Base-by-base conservation (phyloP, 1,284 basidiomycete genomes). In the Ustilago nuda region DNA sequence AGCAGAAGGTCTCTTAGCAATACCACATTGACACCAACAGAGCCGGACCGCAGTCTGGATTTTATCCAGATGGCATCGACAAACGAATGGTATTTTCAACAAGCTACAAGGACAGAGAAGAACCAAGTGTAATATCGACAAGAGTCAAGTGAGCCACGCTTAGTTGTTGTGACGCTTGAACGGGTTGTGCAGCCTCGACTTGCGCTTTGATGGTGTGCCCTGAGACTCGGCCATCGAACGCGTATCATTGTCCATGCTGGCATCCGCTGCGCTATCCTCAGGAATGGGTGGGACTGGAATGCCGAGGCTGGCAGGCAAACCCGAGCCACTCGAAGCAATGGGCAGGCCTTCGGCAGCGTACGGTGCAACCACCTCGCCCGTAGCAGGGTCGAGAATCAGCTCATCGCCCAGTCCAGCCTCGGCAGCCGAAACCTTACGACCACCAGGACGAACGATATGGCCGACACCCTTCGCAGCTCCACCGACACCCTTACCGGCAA, bases 381-480 rank as follows among this genome's bases (percentile, higher is more conserved):
- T 66, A 17, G 67, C 55, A 6, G 72, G 71, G 32, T 70, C 65
- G 2, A 71, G 36, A 50, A 67, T 39, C 8, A 60, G 52, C 12
- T 76, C 63, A 27, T 70, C 67, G 4, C 48, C 61, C 12, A 62
- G 30, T 11, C 39, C 66, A 33, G 43, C 35, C 41, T 78, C 68
- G 48, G 30, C 50, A 9, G 57, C 52, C 13, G 62, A 66, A 4
- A 56, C 43, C 41, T 69, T 63, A 19, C 67, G 51, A 1, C 68
- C 67, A 17, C 72, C 72, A 2, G 67, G 67, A 33, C 57, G 64
- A 11, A 76, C 54, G 33, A 62, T 27, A 53, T 56, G 83, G 23
- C 87, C 86, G 19, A 85, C 86, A 23, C 84, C 86, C 41, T 85
- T 85, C 6, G 79, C 81, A 27, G 84, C 82, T 4, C 69, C 56